Evolutionary conservation across 208 protist genomes (phyloP), one percentile per base, ranked within the genome.

Genomic region (Leishmania aethiopica): DNA sequence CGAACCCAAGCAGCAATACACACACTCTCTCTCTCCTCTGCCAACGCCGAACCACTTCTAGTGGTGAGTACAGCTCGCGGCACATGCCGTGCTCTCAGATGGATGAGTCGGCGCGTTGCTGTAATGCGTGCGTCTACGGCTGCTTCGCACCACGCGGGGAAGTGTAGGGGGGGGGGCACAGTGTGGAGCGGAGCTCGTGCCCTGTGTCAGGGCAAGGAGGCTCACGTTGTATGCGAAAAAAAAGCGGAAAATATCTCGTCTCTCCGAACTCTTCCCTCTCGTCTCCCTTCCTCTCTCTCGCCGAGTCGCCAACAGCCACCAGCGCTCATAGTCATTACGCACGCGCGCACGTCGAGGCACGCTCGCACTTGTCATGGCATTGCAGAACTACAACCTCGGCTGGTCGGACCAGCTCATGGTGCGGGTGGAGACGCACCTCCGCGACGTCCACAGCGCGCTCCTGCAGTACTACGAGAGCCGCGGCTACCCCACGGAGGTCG

Each of bases 341-440:
- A 60, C 10, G 74, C 60, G 62, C 69, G 13, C 53, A 84, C 69
- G 73, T 17, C 19, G 17, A 81, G 28, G 13, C 60, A 80, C 49
- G 1, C 22, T 17, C 72, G 32, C 40, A 49, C 32, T 42, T 60
- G 77, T 0, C 32, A 96, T 95, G 93, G 90, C 89, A 37, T 71
- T 95, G 55, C 88, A 91, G n/a, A 82, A 88, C 66, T 97, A 97
- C 82, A 92, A 90, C 71, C 60, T 97, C 62, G 83, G 83, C 45
- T 97, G 94, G 94, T 95, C 92, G 3, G 92, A 96, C 75, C 45
- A 78, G 22, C 90, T 95, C 67, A 96, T 97, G 71, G 49, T 72
- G 57, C 89, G 87, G 19, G 91, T 95, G n/a, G 91, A 95, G 81
- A 74, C 89, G 42, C 91, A 91, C 75, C 85, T 95, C 59, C 89